Conservation (phyloP, 495 filamentous ascomycete genomes). For the Tricharina praecox region DNA sequence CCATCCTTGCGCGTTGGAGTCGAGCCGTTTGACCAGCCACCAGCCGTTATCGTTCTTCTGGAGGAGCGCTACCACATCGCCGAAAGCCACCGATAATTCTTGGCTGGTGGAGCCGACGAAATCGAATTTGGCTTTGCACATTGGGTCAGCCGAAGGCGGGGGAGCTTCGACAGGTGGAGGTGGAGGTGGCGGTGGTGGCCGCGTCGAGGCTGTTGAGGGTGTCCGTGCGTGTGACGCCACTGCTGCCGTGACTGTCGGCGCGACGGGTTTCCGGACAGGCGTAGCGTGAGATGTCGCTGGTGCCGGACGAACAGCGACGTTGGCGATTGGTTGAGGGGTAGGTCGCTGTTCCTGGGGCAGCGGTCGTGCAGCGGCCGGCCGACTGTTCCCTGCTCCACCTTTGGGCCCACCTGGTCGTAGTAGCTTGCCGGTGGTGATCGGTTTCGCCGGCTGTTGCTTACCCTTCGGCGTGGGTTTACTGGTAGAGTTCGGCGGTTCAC, state of each 20-base stretch:
- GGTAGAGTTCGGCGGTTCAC: conserved; percentile 66
- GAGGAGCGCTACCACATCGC: conserved; percentile 67
- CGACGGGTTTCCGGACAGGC: conserved; percentile 29
- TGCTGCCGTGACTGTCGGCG: conserved; percentile 11
- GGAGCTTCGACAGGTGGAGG: conserved; percentile 58
- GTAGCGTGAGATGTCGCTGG: conserved; percentile 19
- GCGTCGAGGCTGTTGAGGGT: conserved; percentile 31
- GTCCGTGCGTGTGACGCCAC: conserved; percentile 28
- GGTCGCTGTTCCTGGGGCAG: conserved; percentile 21
- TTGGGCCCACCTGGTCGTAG: conserved; percentile 78
- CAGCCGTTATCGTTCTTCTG: conserved; percentile 87
- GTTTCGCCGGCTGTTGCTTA: conserved; percentile 67
- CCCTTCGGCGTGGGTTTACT: conserved; percentile 72
- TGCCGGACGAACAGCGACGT: conserved; percentile 24
- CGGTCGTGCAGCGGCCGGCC: conserved; percentile 35
- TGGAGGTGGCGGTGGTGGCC: conserved; percentile 45
- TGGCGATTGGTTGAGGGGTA: conserved; percentile 30
- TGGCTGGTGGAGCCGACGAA: conserved; percentile 63
- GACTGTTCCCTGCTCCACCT: conserved; percentile 55
- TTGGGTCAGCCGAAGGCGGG: conserved; percentile 52
- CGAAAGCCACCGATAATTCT: conserved; percentile 58
- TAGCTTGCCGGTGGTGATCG: conserved; percentile 79
- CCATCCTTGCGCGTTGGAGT: conserved; percentile 61
- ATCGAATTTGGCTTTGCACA: conserved; percentile 71
- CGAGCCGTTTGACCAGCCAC: conserved; percentile 70